Conservation (phyloP, 768 basidiomycete species). For the Coprinopsis sp. region DNA sequence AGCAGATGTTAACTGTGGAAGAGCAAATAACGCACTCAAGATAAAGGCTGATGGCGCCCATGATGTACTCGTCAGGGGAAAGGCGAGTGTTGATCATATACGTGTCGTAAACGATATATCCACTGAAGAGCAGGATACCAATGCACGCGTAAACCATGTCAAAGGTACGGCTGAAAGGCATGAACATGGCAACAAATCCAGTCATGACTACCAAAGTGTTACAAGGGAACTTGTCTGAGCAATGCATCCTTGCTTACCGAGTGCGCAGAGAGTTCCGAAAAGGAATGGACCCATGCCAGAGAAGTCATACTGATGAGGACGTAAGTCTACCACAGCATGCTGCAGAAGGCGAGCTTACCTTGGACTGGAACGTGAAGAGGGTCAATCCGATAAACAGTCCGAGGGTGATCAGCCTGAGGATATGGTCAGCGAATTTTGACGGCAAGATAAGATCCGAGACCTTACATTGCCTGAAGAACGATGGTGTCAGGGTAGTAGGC, state of each 20-base stretch:
- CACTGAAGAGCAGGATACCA: conserved; percentile 81
- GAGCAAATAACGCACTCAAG: conserved; percentile 64
- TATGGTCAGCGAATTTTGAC: conserved; percentile 8
- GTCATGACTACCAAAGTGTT: conserved; percentile 54
- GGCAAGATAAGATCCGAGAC: conserved; percentile 7
- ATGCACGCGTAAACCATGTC: conserved; percentile 78
- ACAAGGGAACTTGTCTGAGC: background rate
- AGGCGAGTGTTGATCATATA: conserved; percentile 84
- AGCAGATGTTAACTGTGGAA: conserved; percentile 9
- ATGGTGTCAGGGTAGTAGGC: conserved; percentile 69
- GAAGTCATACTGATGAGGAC: conserved; percentile 77
- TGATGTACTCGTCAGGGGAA: conserved; percentile 90
- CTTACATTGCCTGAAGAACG: conserved; percentile 84
- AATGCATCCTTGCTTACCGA: conserved; percentile 43
- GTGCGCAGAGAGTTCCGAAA: conserved; percentile 76
- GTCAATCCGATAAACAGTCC: conserved; percentile 94
- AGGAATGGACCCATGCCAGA: conserved; percentile 88
- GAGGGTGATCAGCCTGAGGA: conserved; percentile 69
- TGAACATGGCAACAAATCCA: conserved; percentile 76
- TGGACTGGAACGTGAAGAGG: conserved; percentile 91
- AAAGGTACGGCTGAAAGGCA: conserved; percentile 79
- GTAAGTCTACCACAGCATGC: background rate
- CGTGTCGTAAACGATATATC: conserved; percentile 89
- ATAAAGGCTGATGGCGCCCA: conserved; percentile 90
- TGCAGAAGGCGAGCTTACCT: conserved; percentile 39